Evolutionary conservation across 2,329 filamentous ascomycete species (phyloP).

Genomic region (Aspergillus vadensis): DNA sequence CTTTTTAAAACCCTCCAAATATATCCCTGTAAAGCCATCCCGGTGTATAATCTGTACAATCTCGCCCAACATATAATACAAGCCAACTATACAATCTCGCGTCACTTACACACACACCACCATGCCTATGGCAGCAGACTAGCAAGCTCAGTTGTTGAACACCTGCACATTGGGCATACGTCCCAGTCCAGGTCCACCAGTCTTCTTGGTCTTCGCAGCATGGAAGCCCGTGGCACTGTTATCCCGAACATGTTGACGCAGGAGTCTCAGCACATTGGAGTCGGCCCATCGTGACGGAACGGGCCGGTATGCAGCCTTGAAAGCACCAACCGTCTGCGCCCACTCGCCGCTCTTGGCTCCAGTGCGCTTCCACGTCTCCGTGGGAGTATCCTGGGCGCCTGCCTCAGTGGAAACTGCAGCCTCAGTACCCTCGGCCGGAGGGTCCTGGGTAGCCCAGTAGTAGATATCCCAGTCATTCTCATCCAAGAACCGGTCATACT

Average conservation of each 20-base stretch:
- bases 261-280: slow-evolving; percentile 73
- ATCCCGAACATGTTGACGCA: slow-evolving; percentile 78
- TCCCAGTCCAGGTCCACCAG: slow-evolving; percentile 45
- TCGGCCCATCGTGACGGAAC: slow-evolving; percentile 84
- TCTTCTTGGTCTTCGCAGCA: slow-evolving; percentile 42
- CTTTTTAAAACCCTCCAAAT: background rate
- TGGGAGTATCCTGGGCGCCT: slow-evolving; percentile 36
- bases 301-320: slow-evolving; percentile 89
- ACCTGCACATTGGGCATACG: slow-evolving; percentile 52
- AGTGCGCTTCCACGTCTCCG: slow-evolving; percentile 54
- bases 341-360: slow-evolving; percentile 73
- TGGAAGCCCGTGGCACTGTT: slow-evolving; percentile 58
- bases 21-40: background rate
- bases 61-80: background rate
- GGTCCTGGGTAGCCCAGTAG: slow-evolving; percentile 96
- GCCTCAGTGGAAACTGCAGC: slow-evolving; percentile 38
- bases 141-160: slow-evolving; percentile 31
- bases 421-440: slow-evolving; percentile 51
- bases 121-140: too few relatives aligned
- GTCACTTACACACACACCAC: background rate
- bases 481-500: slow-evolving; percentile 92
- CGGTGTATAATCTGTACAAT: too few relatives aligned
- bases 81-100: background rate
- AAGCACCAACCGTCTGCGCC: slow-evolving; percentile 93
- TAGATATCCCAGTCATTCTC: slow-evolving; percentile 99